Percentiles rank a stretch among this genome's conserved stretches.
These are phyloP conservation scores for Ceratocystiopsis brevicomis DNA, from an alignment of 2,329 filamentous ascomycete genomes.

Conservation along the genomic window DNA sequence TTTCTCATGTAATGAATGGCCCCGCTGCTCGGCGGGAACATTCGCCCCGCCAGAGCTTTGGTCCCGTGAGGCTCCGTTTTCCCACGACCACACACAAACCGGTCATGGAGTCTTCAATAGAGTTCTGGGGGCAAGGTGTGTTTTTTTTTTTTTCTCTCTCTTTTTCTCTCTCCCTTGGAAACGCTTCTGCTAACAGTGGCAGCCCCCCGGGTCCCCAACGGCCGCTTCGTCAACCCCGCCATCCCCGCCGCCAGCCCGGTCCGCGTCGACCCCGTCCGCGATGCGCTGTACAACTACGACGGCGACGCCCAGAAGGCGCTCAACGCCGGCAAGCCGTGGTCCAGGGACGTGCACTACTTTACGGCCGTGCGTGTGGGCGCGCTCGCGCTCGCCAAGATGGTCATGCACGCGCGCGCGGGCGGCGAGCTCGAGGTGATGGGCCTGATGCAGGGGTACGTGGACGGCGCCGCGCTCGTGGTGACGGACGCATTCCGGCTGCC, in stretches of 20 bases:
- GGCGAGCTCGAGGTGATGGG: conserved; percentile 92
- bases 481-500: conserved; percentile 88
- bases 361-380: conserved; percentile 85
- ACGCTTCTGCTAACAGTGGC: neutral
- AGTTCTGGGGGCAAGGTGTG: conserved; percentile 35
- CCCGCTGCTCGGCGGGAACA: too few relatives aligned
- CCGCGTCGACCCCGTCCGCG: conserved; percentile 58
- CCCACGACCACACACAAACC: neutral
- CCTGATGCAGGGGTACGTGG: conserved; percentile 88
- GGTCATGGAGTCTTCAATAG: conserved; percentile 35
- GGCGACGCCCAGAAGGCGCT: conserved; percentile 46
- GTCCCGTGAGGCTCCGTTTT: too few relatives aligned
- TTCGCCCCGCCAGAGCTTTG: neutral
- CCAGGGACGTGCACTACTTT: conserved; percentile 65
- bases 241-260: too few relatives aligned
- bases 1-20: too few relatives aligned
- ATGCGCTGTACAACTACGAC: conserved; percentile 81
- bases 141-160: neutral
- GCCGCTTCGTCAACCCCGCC: too few relatives aligned
- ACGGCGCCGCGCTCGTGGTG: conserved; percentile 69
- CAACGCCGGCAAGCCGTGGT: conserved; percentile 53
- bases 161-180: neutral
- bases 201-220: neutral
- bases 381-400: conserved; percentile 92
- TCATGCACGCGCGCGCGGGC: conserved; percentile 94